Conservation (phyloP, 257 asterid species). For the Penstemon barbatus region DNA sequence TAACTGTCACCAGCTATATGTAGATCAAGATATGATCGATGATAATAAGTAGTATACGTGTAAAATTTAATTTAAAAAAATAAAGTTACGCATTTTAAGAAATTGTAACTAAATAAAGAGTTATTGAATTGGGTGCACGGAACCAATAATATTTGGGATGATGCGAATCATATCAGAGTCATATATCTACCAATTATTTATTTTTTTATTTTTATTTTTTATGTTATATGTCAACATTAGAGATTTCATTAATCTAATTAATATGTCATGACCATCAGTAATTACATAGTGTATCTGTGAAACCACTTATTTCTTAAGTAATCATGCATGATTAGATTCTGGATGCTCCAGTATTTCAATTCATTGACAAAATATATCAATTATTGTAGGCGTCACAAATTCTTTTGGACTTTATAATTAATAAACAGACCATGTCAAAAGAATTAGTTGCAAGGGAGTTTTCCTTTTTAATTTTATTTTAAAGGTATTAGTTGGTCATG, state of each 20-base stretch:
- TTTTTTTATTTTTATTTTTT: no score
- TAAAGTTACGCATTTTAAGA: no score
- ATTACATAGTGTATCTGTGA: not conserved
- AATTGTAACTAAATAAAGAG: not conserved
- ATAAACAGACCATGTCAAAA: not conserved
- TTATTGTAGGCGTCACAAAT: conserved; percentile 5
- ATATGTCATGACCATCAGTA: not conserved
- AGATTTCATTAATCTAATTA: not conserved
- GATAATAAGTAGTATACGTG: no score
- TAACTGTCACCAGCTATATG: no score
- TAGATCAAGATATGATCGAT: no score
- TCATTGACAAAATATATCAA: not conserved
- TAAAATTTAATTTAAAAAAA: no score
- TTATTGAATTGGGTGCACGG: conserved; percentile 15
- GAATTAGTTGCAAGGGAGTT: not conserved
- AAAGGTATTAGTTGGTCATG: no score
- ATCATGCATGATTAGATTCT: conserved; percentile 7
- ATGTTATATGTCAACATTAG: not conserved
- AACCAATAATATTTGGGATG: conserved; percentile 13
- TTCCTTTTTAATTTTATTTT: not conserved
- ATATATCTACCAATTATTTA: no score
- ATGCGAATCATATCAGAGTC: not conserved
- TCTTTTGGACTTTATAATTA: not conserved
- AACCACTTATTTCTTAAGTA: not conserved
- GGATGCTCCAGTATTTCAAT: not conserved